Conservation (phyloP, 208 protist genomes). For the Angomonas ambiguus region DNA sequence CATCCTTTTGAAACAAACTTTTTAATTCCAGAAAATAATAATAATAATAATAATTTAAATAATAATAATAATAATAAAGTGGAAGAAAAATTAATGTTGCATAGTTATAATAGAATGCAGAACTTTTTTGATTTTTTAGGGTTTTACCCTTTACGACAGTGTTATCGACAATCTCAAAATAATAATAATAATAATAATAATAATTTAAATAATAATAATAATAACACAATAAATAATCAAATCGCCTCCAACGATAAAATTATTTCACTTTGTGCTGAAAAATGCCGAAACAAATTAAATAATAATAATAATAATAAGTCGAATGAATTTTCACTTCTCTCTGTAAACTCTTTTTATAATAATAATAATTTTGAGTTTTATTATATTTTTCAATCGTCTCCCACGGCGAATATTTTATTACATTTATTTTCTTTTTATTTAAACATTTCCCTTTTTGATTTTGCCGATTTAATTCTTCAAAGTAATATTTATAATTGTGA, state of each 20-base stretch:
- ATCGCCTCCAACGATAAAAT: background rate
- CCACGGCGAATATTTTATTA: background rate
- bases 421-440: conserved; percentile 1
- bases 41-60: background rate
- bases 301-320: no score
- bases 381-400: background rate
- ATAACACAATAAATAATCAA: background rate
- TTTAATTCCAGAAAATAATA: background rate
- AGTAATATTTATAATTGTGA: conserved; percentile 7
- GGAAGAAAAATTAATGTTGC: conserved; percentile 1
- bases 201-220: background rate
- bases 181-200: conserved; percentile 6
- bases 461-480: background rate
- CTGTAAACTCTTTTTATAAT: conserved; percentile 1
- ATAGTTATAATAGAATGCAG: background rate
- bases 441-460: background rate
- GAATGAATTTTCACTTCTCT: no score
- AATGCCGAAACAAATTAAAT: background rate
- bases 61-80: no score
- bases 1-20: background rate
- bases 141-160: background rate
- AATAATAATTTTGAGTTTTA: background rate
- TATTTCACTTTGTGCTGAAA: background rate
- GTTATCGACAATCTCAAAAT: background rate
- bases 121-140: background rate